Percentiles rank a stretch among this genome's conserved stretches.
These are phyloP conservation scores for Nicotiana benthamiana DNA, from an alignment of 257 asterid species.

Conservation along the genomic window DNA sequence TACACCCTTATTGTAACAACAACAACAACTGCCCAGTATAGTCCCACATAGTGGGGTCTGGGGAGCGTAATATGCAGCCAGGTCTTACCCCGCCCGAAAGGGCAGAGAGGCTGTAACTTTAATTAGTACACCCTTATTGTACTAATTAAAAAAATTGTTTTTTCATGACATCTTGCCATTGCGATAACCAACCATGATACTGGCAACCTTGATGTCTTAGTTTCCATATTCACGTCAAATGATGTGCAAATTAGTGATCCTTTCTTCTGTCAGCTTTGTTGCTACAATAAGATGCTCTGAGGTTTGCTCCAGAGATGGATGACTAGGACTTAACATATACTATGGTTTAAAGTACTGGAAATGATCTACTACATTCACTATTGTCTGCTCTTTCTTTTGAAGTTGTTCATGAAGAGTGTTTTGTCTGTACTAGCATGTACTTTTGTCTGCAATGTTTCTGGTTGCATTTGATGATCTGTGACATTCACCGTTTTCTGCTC, in stretches of 20 bases:
- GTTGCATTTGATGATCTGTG: neutral
- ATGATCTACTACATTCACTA: neutral
- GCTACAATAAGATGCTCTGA: neutral
- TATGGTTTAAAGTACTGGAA: neutral
- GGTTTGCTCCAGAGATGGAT: neutral
- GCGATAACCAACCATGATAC: neutral
- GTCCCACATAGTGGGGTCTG: too few relatives aligned
- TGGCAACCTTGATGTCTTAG: neutral
- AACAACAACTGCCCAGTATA: too few relatives aligned
- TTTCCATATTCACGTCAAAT: neutral
- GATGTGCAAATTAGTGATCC: neutral
- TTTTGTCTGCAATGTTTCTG: conserved; percentile 16
- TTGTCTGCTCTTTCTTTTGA: neutral
- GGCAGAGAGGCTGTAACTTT: too few relatives aligned
- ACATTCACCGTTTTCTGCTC: neutral
- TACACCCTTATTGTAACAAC: too few relatives aligned
- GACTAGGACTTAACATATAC: neutral
- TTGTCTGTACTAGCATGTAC: neutral
- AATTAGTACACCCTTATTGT: neutral
- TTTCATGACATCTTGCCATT: neutral
- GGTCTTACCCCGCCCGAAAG: too few relatives aligned
- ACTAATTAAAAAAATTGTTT: neutral
- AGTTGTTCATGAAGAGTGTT: neutral
- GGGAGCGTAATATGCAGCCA: too few relatives aligned
- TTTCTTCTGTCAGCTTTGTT: neutral